phyloP scores from a whole-genome alignment of 257 asterid genomes.

The Parsonsia alboflavescens region DNA sequence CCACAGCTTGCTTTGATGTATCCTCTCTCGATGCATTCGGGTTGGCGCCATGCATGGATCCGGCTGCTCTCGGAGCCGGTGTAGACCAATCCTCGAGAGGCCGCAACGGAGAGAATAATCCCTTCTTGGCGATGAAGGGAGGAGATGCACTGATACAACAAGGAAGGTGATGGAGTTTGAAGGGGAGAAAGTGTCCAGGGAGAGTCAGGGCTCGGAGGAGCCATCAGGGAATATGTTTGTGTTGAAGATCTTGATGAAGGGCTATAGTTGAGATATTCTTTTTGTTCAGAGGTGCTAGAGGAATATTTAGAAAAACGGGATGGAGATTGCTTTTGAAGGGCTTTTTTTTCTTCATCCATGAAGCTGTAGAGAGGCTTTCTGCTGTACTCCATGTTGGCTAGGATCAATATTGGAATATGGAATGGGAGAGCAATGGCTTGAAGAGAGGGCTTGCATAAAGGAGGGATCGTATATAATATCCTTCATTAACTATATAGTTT shows the following conservation, averaged over 20 bases:
- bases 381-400: slow-evolving; percentile 41
- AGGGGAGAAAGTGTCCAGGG: slow-evolving; percentile 94
- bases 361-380: slow-evolving; percentile 36
- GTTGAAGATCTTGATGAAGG: slow-evolving; percentile 53
- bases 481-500: too few relatives aligned
- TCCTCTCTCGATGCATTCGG: slow-evolving; percentile 78
- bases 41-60: slow-evolving; percentile 81
- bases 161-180: slow-evolving; percentile 70
- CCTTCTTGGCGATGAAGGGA: slow-evolving; percentile 90
- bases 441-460: too few relatives aligned
- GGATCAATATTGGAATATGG: too few relatives aligned
- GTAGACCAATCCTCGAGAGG: slow-evolving; percentile 57
- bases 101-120: slow-evolving; percentile 57
- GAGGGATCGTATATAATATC: too few relatives aligned
- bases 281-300: slow-evolving; percentile 35
- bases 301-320: slow-evolving; percentile 41
- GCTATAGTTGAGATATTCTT: slow-evolving; percentile 42
- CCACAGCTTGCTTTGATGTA: slow-evolving; percentile 41
- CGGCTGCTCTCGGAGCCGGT: slow-evolving; percentile 76
- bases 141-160: slow-evolving; percentile 83
- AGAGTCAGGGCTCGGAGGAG: slow-evolving; percentile 67
- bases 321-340: slow-evolving; percentile 28
- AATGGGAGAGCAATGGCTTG: too few relatives aligned
- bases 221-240: slow-evolving; percentile 33
- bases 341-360: slow-evolving; percentile 30